A percentile compares a stretch with the other conserved stretches of the same genome.
These are phyloP conservation scores for Cladosporium sphaerospermum DNA, from an alignment of 2,329 filamentous ascomycete genomes.

Conservation along the genomic window DNA sequence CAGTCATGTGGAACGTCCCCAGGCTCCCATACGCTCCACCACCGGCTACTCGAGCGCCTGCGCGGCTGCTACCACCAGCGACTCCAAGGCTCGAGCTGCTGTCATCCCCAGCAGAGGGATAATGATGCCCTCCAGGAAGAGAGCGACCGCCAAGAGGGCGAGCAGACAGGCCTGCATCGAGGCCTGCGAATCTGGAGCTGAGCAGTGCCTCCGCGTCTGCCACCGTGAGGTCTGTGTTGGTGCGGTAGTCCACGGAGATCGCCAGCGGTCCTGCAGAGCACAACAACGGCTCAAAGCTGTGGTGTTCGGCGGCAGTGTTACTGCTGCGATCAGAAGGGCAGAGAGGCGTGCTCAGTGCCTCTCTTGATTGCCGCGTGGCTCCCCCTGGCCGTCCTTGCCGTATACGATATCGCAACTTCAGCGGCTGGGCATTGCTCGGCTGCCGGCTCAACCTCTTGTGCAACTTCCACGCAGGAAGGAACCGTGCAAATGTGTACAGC, in stretches of 20 bases:
- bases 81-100: constrained; percentile 17
- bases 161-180: constrained; percentile 45
- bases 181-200: constrained; percentile 87
- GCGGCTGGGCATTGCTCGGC: constrained; percentile 52
- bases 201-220: constrained; percentile 86
- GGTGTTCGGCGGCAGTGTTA: constrained; percentile 55
- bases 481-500: constrained; percentile 72
- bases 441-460: constrained; percentile 68
- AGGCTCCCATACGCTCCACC: constrained; percentile 29
- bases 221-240: constrained; percentile 82
- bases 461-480: constrained; percentile 83
- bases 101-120: constrained; percentile 13
- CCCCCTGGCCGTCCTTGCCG: constrained; percentile 50
- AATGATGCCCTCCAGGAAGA: constrained; percentile 4
- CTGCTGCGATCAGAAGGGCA: constrained; percentile 53
- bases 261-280: constrained; percentile 80
- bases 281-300: constrained; percentile 76
- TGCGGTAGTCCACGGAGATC: constrained; percentile 76
- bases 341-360: constrained; percentile 66
- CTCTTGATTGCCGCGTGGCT: constrained; percentile 45
- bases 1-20: constrained; percentile 27
- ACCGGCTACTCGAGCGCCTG: constrained; percentile 17
- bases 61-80: not conserved
- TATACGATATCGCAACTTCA: constrained; percentile 78
- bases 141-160: constrained; percentile 6